phyloP scores from a whole-genome alignment of 352 stramenopile species.

The Elongisporangium senticosum region DNA sequence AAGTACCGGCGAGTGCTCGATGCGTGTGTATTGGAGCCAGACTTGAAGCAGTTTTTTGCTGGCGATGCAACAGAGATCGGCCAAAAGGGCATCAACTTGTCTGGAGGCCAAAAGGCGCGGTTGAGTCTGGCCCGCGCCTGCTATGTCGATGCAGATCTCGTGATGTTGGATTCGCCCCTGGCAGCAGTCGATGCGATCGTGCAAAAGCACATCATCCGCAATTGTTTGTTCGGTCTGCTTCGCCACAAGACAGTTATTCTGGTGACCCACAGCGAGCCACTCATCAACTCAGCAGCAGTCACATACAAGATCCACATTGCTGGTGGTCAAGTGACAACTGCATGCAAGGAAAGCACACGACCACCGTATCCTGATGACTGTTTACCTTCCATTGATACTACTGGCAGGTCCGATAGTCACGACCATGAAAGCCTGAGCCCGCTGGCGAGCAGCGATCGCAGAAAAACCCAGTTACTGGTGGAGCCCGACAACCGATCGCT shows the following conservation, averaged over 20 bases:
- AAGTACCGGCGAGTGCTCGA: constrained; percentile 32
- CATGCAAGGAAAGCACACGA: background rate
- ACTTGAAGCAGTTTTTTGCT: constrained; percentile 65
- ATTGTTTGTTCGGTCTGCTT: constrained; percentile 4
- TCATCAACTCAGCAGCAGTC: background rate
- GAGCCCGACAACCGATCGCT: constrained; percentile 17
- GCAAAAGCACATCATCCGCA: constrained; percentile 2
- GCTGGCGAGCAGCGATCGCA: background rate
- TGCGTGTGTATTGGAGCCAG: constrained; percentile 63
- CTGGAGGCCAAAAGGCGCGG: constrained; percentile 83
- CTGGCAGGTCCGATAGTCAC: background rate
- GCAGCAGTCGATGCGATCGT: constrained; percentile 24
- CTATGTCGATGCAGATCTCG: constrained; percentile 37
- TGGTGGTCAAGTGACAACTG: background rate
- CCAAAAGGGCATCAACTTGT: constrained; percentile 91
- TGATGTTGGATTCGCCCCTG: constrained; percentile 87
- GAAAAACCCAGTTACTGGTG: constrained; percentile 3
- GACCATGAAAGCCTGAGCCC: background rate
- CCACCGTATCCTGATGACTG: background rate
- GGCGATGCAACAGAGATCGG: constrained; percentile 91
- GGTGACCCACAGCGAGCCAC: constrained; percentile 2
- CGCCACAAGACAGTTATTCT: constrained; percentile 3
- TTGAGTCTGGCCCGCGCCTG: constrained; percentile 41
- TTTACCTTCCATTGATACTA: too few species aligned
- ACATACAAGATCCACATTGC: background rate